A percentile compares a stretch with the other conserved stretches of the same genome.
Evolutionary conservation across 2,329 filamentous ascomycete genomes (phyloP).

Genomic region (Myriosclerotinia duriaeana): DNA sequence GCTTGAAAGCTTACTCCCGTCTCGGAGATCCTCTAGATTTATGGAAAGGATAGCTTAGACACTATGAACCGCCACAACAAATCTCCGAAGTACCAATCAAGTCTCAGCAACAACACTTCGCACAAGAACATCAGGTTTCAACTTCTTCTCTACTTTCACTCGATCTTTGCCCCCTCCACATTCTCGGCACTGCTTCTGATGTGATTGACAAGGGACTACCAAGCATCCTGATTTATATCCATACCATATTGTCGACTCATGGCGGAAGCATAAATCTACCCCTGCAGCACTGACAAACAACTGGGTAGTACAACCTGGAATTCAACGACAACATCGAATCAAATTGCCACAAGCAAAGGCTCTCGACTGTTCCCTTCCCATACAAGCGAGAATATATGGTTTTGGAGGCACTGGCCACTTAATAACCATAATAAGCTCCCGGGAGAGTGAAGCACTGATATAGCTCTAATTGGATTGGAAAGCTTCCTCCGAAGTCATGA

Average conservation of each 20-base stretch:
- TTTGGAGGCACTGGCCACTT: slow-evolving; percentile 9
- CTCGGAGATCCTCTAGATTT: slow-evolving; percentile 13
- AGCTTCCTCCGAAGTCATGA: slow-evolving; percentile 6
- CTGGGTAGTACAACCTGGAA: neutral
- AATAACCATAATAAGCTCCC: neutral
- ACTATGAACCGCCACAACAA: slow-evolving; percentile 17
- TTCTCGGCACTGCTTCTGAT: slow-evolving; percentile 3
- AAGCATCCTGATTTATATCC: slow-evolving; percentile 2
- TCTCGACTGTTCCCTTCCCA: neutral
- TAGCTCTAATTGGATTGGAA: slow-evolving; percentile 7
- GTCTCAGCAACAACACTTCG: neutral
- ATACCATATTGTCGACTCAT: neutral
- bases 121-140: slow-evolving; percentile 14
- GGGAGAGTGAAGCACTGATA: slow-evolving; percentile 12
- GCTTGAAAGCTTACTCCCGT: slow-evolving; percentile 16
- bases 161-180: slow-evolving; percentile 10
- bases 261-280: neutral
- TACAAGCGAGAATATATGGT: neutral
- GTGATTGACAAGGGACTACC: slow-evolving; percentile 1
- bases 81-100: slow-evolving; percentile 14
- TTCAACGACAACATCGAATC: slow-evolving; percentile 8
- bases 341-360: neutral
- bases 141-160: neutral
- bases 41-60: slow-evolving; percentile 4
- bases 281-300: slow-evolving; percentile 4